Conservation (phyloP, 306 rosid species). For the Dicorynia guianensis region DNA sequence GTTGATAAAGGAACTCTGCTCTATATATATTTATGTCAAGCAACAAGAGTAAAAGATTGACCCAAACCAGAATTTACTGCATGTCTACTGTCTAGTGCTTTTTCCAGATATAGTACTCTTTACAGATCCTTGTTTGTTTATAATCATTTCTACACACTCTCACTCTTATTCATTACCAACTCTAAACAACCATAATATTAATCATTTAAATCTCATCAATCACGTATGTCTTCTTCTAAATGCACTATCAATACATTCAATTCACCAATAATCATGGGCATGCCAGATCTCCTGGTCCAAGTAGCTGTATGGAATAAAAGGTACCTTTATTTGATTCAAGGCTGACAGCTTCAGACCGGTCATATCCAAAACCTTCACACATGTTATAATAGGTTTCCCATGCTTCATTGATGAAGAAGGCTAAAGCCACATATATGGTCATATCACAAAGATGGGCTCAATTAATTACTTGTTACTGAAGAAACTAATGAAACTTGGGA, state of each 20-base stretch:
- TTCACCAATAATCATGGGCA: constrained; percentile 24
- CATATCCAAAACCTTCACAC: constrained; percentile 95
- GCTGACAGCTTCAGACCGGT: constrained; percentile 94
- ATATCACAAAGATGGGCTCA: constrained; percentile 36
- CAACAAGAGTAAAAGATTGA: neutral
- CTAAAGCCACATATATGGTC: constrained; percentile 53
- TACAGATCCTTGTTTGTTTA: neutral
- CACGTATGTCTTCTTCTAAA: constrained; percentile 18
- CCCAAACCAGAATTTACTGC: constrained; percentile 21
- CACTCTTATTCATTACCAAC: constrained; percentile 6
- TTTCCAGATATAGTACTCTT: neutral
- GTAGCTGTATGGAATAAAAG: constrained; percentile 13
- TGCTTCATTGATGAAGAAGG: constrained; percentile 88
- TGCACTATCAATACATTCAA: constrained; percentile 1
- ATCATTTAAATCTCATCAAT: constrained; percentile 1
- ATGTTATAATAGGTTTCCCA: constrained; percentile 74
- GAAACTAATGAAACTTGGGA: neutral
- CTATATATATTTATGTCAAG: constrained; percentile 5
- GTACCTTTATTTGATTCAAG: constrained; percentile 87
- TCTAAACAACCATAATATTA: constrained; percentile 26
- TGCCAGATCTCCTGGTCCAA: constrained; percentile 9
- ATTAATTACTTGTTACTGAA: constrained; percentile 15
- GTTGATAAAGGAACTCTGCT: neutral
- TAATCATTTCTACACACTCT: constrained; percentile 13
- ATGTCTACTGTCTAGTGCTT: constrained; percentile 17